Conservation (phyloP, 2,329 filamentous ascomycete species). For the Epichloe gansuensis region DNA sequence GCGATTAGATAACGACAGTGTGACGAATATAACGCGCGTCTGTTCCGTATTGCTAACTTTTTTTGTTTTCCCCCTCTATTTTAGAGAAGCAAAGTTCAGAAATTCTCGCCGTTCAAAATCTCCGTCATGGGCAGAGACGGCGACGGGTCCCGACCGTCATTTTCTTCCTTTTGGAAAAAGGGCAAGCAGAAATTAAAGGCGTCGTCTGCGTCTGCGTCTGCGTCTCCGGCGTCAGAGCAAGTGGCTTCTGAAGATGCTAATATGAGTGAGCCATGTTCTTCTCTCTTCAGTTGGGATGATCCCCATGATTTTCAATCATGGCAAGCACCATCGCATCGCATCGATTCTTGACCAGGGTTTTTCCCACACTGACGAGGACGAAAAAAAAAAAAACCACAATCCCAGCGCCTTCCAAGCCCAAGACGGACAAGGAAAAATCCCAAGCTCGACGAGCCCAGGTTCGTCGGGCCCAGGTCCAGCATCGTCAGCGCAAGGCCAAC, state of each 20-base stretch:
- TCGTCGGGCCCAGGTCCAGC: constrained; percentile 39
- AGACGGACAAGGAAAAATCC: constrained; percentile 26
- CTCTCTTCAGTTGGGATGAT: too few species aligned
- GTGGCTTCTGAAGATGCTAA: not conserved
- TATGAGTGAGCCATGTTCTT: not conserved
- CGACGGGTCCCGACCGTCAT: constrained; percentile 27
- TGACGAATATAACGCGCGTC: too few species aligned
- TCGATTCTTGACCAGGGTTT: too few species aligned
- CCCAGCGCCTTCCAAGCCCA: not conserved
- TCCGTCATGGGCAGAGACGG: constrained; percentile 10
- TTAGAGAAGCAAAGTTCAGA: too few species aligned
- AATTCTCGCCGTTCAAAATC: not conserved
- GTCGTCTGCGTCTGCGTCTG: not conserved
- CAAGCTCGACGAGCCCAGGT: constrained; percentile 39
- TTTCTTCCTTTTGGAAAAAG: constrained; percentile 34
- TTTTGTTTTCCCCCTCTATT: too few species aligned
- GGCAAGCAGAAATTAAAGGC: constrained; percentile 22
- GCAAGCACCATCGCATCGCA: too few species aligned
- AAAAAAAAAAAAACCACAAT: too few species aligned
- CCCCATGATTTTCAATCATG: too few species aligned
- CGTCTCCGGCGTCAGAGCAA: not conserved
- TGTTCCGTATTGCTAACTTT: too few species aligned
- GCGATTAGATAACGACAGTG: too few species aligned
- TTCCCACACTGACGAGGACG: too few species aligned
- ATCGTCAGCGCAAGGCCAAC: constrained; percentile 43